phyloP scores from a whole-genome alignment of 768 basidiomycete species.

The Sporobolomyces pararoseus region DNA sequence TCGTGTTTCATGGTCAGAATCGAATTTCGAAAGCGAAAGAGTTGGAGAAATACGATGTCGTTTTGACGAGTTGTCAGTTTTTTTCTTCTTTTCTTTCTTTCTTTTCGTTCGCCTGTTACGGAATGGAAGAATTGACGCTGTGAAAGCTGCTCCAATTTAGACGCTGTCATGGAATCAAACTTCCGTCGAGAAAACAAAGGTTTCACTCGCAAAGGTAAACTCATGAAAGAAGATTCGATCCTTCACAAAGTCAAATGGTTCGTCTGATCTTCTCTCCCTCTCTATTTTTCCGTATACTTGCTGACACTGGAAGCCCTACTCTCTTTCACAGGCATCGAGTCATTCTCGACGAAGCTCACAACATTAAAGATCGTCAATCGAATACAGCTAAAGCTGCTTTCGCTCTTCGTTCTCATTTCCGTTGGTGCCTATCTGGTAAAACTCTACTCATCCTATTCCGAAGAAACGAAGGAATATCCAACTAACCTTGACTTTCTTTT shows the following conservation, averaged over 20 bases:
- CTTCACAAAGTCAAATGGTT: conserved; percentile 83
- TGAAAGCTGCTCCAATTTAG: too few relatives aligned
- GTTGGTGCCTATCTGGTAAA: conserved; percentile 79
- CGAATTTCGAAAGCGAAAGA: conserved; percentile 54
- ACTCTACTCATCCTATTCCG: neutral
- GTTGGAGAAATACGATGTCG: conserved; percentile 81
- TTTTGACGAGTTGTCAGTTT: conserved; percentile 66
- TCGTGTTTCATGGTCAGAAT: conserved; percentile 54
- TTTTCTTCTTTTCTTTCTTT: neutral
- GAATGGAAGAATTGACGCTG: too few relatives aligned
- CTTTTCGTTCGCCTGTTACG: too few relatives aligned
- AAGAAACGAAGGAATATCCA: too few relatives aligned
- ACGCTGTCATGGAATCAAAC: conserved; percentile 81
- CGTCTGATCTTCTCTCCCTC: neutral
- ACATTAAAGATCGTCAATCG: conserved; percentile 90
- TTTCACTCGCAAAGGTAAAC: conserved; percentile 76
- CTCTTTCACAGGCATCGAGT: conserved; percentile 38
- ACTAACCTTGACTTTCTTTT: too few relatives aligned
- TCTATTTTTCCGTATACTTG: neutral
- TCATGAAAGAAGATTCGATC: conserved; percentile 82
- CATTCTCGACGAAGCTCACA: conserved; percentile 64
- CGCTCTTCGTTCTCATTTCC: conserved; percentile 70
- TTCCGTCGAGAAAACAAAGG: conserved; percentile 91
- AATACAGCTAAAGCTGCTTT: conserved; percentile 98
- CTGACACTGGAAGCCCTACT: too few relatives aligned